phyloP scores from a whole-genome alignment of 495 filamentous ascomycete genomes.

The Aspergillus haitiensis region DNA sequence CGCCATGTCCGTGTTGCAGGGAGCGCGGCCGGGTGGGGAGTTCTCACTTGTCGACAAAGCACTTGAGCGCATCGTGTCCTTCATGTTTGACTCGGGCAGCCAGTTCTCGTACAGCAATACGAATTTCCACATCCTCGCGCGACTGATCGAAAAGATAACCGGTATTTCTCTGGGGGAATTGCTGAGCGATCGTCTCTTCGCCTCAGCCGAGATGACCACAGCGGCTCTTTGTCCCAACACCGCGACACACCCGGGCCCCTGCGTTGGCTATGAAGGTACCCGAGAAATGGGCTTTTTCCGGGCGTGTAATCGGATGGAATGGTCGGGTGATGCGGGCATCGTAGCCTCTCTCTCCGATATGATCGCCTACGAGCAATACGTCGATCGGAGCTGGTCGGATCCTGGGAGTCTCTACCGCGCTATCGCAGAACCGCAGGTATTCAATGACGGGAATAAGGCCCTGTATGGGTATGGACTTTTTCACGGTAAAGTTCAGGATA shows the following conservation, averaged over 20 bases:
- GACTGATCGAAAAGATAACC: conserved; percentile 31
- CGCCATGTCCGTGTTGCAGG: conserved; percentile 38
- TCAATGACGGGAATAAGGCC: conserved; percentile 27
- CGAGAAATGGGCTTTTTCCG: conserved; percentile 24
- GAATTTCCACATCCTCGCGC: conserved; percentile 35
- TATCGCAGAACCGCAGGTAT: conserved; percentile 21
- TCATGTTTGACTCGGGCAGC: conserved; percentile 34
- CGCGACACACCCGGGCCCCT: conserved; percentile 29
- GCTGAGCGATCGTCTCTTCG: conserved; percentile 29
- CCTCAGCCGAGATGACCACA: conserved; percentile 35
- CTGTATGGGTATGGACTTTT: conserved; percentile 30
- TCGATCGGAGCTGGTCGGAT: conserved; percentile 26
- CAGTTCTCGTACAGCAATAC: conserved; percentile 37
- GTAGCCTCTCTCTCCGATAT: conserved; percentile 38
- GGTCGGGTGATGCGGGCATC: conserved; percentile 39
- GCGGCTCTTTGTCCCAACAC: conserved; percentile 32
- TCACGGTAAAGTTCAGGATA: conserved; percentile 19
- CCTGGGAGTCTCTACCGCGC: conserved; percentile 30
- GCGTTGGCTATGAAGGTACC: conserved; percentile 37
- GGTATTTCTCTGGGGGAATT: conserved; percentile 28
- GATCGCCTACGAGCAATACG: conserved; percentile 36
- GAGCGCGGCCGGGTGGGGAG: conserved; percentile 31
- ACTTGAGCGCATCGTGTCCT: conserved; percentile 29
- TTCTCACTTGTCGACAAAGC: conserved; percentile 25
- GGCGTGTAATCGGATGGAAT: conserved; percentile 34